Conservation (phyloP, 176 grass and related monocot genomes). For the Zoysia japonica region DNA sequence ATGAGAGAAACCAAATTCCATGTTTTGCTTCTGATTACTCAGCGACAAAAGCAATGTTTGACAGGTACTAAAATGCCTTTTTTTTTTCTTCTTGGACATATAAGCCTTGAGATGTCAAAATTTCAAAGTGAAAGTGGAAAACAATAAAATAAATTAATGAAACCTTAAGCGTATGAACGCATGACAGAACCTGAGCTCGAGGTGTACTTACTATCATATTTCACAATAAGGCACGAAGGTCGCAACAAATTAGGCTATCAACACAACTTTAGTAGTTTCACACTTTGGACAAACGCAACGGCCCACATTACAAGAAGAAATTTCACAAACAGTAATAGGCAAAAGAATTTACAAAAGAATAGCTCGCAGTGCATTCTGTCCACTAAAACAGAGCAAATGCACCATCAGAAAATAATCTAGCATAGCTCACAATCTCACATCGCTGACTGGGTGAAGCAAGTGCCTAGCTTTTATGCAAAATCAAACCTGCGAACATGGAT, state of each 20-base stretch:
- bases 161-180: not conserved
- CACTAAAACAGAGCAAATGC: constrained; percentile 52
- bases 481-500: constrained; percentile 6
- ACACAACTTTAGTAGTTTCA: constrained; percentile 36
- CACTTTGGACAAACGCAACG: constrained; percentile 36
- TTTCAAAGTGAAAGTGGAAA: too few relatives aligned
- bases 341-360: constrained; percentile 61
- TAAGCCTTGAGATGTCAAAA: too few relatives aligned
- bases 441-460: not conserved
- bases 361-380: constrained; percentile 53
- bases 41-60: too few relatives aligned
- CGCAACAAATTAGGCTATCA: constrained; percentile 33
- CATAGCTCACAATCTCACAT: not conserved
- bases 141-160: not conserved
- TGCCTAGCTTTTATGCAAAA: not conserved
- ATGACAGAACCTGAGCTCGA: not conserved
- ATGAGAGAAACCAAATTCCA: too few relatives aligned
- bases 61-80: too few relatives aligned
- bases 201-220: not conserved
- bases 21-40: too few relatives aligned
- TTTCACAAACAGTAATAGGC: constrained; percentile 11
- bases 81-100: too few relatives aligned
- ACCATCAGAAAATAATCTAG: constrained; percentile 45
- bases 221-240: not conserved
- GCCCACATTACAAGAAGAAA: constrained; percentile 22